Base-by-base conservation (phyloP, 2,329 filamentous ascomycete species). In the Xylaria sp. region DNA sequence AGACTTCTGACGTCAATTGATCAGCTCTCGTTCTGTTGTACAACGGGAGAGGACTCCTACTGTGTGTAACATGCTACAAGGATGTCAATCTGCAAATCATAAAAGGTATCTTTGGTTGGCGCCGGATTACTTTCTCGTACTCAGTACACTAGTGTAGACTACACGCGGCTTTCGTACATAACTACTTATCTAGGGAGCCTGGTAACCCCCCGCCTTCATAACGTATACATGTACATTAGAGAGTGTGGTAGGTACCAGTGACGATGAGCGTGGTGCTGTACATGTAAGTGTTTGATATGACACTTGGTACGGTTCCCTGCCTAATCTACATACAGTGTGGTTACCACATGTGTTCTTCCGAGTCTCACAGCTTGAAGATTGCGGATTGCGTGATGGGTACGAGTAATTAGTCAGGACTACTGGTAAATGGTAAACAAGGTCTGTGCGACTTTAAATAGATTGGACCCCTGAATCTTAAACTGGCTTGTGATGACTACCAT, bases 1-100 rank as follows among this genome's bases (percentile, higher is more conserved):
- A 61, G 50, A 36, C 63, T 61, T 53, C 61, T 65, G 65, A 67
- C 65, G 61, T 65, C 65, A 61, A 65, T 61, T 39, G n/a, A 47
- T 42, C 36, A 29, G 36, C 25, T 39, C 36, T 55, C 36, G 6
- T 29, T 20, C 22, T 42, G 53, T n/a, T 42, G 53, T 25, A 22
- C 49, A 33, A 53, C 36, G 33, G 51, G 20, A 39, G n/a, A 25
- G 22, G 22, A 39, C 31, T 36, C 45, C 47, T 42, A 56, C n/a
- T 47, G 50, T 29, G 53, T 42, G 53, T 31, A 44, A 57, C 61
- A 38, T 27, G 51, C 17, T 63, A 29, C 64, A 63, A 44, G 64
- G 59, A 59, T 63, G n/a, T 33, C 31, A 29, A 50, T 63, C 59
- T 56, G 33, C 33, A 29, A 47, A 49, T 42, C 49, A 50, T 55